Conservation (phyloP, 257 asterid species). For the Parsonsia alboflavescens region DNA sequence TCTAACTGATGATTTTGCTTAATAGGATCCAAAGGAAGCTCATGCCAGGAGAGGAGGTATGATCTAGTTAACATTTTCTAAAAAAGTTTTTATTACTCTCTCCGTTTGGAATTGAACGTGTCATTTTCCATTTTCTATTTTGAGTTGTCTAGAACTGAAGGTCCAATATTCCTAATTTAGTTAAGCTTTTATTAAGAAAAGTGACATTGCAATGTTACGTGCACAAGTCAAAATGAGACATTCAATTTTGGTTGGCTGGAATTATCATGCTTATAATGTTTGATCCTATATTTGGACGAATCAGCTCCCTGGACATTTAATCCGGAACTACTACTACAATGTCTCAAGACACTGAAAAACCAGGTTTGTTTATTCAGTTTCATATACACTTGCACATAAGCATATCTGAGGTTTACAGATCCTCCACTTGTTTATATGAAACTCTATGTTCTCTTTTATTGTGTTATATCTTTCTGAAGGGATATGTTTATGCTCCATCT, state of each 20-base stretch:
- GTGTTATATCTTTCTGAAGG: constrained; percentile 39
- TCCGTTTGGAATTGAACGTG: too few relatives aligned
- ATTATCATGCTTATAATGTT: not conserved
- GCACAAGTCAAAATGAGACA: too few relatives aligned
- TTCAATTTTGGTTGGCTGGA: too few relatives aligned
- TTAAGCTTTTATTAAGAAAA: too few relatives aligned
- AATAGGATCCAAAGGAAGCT: constrained; percentile 89
- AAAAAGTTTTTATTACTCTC: not conserved
- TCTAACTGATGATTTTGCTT: constrained; percentile 25
- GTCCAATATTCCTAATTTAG: too few relatives aligned
- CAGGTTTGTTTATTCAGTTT: constrained; percentile 41
- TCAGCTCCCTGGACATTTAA: constrained; percentile 98
- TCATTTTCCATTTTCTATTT: too few relatives aligned
- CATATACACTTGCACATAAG: not conserved
- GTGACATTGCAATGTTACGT: too few relatives aligned
- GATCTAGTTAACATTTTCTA: constrained; percentile 3
- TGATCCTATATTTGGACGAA: constrained; percentile 14
- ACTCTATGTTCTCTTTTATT: not conserved
- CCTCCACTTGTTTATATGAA: not conserved
- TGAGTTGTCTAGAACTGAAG: too few relatives aligned
- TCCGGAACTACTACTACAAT: constrained; percentile 57
- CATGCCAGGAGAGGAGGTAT: constrained; percentile 96
- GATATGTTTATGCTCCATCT: constrained; percentile 81
- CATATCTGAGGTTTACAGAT: not conserved
- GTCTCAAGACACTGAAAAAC: constrained; percentile 57